Percentiles rank a stretch among this genome's conserved stretches.
phyloP scores from a whole-genome alignment of 176 grass and related monocot species.

The Oryza australiensis region DNA sequence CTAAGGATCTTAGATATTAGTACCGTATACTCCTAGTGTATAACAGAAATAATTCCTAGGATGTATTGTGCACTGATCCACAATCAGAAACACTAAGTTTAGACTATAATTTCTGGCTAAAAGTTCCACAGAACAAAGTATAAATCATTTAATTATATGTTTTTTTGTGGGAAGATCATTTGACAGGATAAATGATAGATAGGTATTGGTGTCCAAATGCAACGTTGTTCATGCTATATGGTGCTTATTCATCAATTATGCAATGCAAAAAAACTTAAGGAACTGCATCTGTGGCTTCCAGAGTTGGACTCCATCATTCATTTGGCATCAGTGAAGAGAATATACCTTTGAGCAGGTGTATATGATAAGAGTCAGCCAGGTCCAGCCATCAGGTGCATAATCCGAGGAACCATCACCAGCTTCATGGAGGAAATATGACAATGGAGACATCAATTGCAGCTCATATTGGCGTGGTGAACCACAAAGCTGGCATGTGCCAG shows the following conservation, averaged over 20 bases:
- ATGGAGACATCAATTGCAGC: constrained; percentile 88
- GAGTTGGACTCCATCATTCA: not conserved
- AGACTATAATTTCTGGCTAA: not conserved
- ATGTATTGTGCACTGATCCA: not conserved
- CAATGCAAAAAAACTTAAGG: not conserved
- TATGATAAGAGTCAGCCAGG: constrained; percentile 81
- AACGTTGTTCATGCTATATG: not conserved
- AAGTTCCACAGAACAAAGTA: not conserved
- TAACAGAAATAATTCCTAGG: not conserved
- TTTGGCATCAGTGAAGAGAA: constrained; percentile 2
- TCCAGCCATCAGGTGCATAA: constrained; percentile 72
- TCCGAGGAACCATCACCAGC: constrained; percentile 51
- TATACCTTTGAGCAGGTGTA: constrained; percentile 74
- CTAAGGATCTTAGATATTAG: not conserved
- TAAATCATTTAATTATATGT: not conserved
- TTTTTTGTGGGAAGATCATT: not conserved
- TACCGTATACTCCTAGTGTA: not conserved
- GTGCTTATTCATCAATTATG: constrained; percentile 8
- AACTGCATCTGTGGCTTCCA: not conserved
- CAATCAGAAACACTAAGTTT: not conserved
- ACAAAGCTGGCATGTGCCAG: constrained; percentile 59
- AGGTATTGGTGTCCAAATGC: not conserved
- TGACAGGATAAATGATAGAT: not conserved
- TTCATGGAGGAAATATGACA: constrained; percentile 84
- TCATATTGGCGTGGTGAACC: constrained; percentile 60